Evolutionary conservation across 2,329 filamentous ascomycete species (phyloP).

Genomic region (Pseudogymnoascus sp.): DNA sequence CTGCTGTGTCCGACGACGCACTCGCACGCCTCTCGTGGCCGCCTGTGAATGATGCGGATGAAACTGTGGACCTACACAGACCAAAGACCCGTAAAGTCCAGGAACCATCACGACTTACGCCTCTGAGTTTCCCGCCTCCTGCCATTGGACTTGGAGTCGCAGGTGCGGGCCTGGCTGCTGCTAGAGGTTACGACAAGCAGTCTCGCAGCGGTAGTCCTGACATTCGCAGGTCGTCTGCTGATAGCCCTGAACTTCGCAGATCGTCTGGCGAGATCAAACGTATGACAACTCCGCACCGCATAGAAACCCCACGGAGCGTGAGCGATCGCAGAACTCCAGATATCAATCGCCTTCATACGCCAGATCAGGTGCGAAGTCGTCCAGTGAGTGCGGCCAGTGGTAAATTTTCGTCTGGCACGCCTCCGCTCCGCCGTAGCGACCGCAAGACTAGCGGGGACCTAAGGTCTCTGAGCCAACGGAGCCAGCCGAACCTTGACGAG

Average conservation of each 20-base stretch:
- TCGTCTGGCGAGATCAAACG: constrained; percentile 5
- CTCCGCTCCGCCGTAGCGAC: constrained; percentile 64
- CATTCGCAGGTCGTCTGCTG: neutral
- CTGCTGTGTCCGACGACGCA: constrained; percentile 29
- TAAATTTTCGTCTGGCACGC: constrained; percentile 43
- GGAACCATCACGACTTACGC: constrained; percentile 12
- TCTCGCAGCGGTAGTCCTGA: neutral
- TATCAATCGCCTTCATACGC: constrained; percentile 28
- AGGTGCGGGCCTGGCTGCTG: constrained; percentile 22
- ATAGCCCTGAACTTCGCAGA: neutral
- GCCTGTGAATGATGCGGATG: constrained; percentile 39
- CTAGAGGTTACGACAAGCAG: neutral
- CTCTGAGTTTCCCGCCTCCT: constrained; percentile 18
- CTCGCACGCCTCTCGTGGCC: constrained; percentile 33
- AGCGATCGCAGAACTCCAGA: constrained; percentile 23
- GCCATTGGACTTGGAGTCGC: constrained; percentile 21
- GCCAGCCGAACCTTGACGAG: constrained; percentile 33
- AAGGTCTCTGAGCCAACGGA: constrained; percentile 56
- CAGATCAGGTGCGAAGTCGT: constrained; percentile 18
- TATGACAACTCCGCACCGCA: neutral
- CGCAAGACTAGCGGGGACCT: constrained; percentile 68
- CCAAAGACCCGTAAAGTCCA: constrained; percentile 8
- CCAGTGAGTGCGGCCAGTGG: constrained; percentile 1
- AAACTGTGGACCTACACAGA: constrained; percentile 36
- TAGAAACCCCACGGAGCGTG: constrained; percentile 4